Evolutionary conservation across 1,284 basidiomycete genomes (phyloP).

Genomic region (Amylostereum areolatum): DNA sequence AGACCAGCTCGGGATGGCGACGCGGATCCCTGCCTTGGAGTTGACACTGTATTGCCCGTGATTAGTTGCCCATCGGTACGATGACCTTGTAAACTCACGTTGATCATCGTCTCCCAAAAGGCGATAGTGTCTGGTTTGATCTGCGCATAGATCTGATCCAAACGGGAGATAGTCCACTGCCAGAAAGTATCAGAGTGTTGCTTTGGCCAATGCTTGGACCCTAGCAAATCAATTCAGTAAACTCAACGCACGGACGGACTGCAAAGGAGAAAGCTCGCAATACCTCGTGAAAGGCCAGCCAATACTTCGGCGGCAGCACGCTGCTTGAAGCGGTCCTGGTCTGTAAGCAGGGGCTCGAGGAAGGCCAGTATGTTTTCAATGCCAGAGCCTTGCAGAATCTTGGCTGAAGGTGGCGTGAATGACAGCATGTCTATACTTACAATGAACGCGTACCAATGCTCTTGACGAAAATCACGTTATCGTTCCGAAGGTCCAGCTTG

Average conservation of each 20-base stretch:
- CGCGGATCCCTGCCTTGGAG: conserved; percentile 81
- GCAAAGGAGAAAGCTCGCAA: conserved; percentile 2
- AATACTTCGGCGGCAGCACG: conserved; percentile 87
- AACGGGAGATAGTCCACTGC: conserved; percentile 73
- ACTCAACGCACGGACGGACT: conserved; percentile 2
- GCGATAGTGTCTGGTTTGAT: conserved; percentile 81
- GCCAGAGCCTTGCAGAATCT: conserved; percentile 55
- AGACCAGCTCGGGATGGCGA: conserved; percentile 70
- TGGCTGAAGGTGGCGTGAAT: conserved; percentile 35
- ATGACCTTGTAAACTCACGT: conserved; percentile 30
- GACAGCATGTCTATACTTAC: conserved; percentile 6
- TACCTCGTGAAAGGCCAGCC: conserved; percentile 68
- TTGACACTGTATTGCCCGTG: conserved; percentile 42
- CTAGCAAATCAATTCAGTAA: conserved; percentile 29
- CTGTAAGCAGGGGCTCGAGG: conserved; percentile 58
- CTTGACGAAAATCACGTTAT: conserved; percentile 66
- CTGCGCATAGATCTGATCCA: conserved; percentile 70
- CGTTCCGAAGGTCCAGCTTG: conserved; percentile 52
- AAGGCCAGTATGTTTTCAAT: conserved; percentile 48
- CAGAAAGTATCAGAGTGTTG: conserved; percentile 59
- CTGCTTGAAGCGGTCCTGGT: conserved; percentile 86
- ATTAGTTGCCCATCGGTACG: not conserved
- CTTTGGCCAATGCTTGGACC: conserved; percentile 88
- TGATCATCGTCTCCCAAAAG: conserved; percentile 68
- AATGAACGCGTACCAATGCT: conserved; percentile 45